Evolutionary conservation across 306 rosid species (phyloP), one percentile per base, ranked within the genome.

Genomic region (Parietaria judaica): DNA sequence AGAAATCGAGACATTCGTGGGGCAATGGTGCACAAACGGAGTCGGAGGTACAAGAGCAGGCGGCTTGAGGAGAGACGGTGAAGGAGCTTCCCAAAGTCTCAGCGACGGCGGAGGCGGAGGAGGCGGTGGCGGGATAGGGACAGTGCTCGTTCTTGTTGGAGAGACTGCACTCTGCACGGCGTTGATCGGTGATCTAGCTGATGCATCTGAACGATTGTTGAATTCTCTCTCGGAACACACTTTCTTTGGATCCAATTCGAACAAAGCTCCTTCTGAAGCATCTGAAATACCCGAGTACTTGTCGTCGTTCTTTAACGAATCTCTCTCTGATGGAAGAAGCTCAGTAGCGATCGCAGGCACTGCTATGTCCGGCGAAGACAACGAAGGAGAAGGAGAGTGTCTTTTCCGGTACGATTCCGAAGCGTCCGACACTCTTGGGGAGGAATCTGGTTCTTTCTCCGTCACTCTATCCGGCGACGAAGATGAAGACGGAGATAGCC

Each of bases 41-140:
- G 69, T 82, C 5, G 81, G 87, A 17, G 82, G 75, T 14, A 65
- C 36, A 16, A 82, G 72, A 35, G 68, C 61, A 6, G 87, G 81
- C 15, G 77, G 79, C 51, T 14, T 61, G 36, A n/a, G 43, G 62
- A 76, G 49, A 10, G 65, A 46, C 6, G 77, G 68, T 59, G 62
- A 54, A 15, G 76, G 58, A 10, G 56, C 59, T 54, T 65, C 76
- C 74, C 76, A 59, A 0, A 54, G 73, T 47, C 49, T 69, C 3
- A 48, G 64, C 11, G 68, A 58, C 9, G 61, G 64, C 5, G 70
- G 67, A 4, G 71, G 77, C 0, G 75, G 82, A 0, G 78, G 80
- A 3, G 78, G 77, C 0, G 66, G 56, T 0, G 74, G 85, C 0
- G 82, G 79, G 0, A 69, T 79, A 44, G 80, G 69, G 56, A 45